These are phyloP conservation scores for Blastomyces emzantsi DNA, from an alignment of 2,329 filamentous ascomycete species.

Conservation along the genomic window DNA sequence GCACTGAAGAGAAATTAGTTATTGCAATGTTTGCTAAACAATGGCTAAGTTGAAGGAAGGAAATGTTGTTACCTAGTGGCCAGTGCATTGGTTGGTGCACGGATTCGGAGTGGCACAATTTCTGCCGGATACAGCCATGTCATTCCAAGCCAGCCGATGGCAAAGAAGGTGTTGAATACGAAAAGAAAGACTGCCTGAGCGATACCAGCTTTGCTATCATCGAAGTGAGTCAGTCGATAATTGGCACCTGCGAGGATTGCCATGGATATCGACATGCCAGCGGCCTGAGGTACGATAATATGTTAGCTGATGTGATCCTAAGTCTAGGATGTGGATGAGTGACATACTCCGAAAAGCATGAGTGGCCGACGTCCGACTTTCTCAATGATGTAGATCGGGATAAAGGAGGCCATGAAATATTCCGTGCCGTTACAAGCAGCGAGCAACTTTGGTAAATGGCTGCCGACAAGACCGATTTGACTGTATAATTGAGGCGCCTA, in stretches of 20 bases:
- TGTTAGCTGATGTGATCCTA: background rate
- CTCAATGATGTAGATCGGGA: constrained; percentile 42
- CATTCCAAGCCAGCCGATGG: constrained; percentile 50
- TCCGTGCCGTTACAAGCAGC: constrained; percentile 26
- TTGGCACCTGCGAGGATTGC: constrained; percentile 43
- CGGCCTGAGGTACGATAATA: constrained; percentile 11
- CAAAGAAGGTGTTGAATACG: constrained; percentile 53
- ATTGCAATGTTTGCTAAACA: constrained; percentile 31
- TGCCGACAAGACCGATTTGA: constrained; percentile 3
- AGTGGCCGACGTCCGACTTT: constrained; percentile 31
- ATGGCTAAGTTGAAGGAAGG: background rate
- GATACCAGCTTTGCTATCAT: constrained; percentile 42
- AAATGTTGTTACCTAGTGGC: constrained; percentile 40
- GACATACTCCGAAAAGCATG: constrained; percentile 26
- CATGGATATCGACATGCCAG: constrained; percentile 25
- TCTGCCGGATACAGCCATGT: constrained; percentile 55
- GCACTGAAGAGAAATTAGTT: constrained; percentile 21
- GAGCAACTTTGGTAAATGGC: constrained; percentile 20
- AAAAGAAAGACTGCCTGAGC: constrained; percentile 50
- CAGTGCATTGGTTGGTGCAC: constrained; percentile 37
- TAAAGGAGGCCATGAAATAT: constrained; percentile 32
- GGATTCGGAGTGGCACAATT: constrained; percentile 44
- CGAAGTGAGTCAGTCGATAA: constrained; percentile 33
- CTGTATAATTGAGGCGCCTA: constrained; percentile 1
- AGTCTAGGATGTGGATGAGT: background rate